Evolutionary conservation across 1,139 yeast species (phyloP), one percentile per base, ranked within the genome.

Genomic region (Magnusiomyces suaveolens): DNA sequence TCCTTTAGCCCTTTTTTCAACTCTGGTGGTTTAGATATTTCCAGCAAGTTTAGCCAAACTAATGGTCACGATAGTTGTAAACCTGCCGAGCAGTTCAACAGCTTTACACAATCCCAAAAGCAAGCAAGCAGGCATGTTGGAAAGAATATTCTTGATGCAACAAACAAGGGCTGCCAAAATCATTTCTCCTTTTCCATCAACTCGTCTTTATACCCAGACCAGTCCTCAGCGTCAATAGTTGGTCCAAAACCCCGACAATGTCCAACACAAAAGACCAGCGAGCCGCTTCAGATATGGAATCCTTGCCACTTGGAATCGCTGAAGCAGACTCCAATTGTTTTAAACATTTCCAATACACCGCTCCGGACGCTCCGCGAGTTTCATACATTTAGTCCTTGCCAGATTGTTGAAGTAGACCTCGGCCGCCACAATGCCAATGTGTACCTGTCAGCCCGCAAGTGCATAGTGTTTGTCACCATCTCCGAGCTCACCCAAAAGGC

Each of bases 361-460:
- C 41, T 55, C 8, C 8, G 47, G 3, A n/a, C 46, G 1, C 23
- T 55, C 10, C 44, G 52, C 26, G 47, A 44, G 12, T 51, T 55
- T 20, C 46, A 47, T 4, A 39, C 12, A 14, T 10, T 24, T 14
- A 49, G 50, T 18, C 48, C 32, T 16, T 38, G 50, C 8, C 43
- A 48, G 10, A 4, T 51, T 2, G 49, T 55, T n/a, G 57, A 55
- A 43, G 51, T 53, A 2, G 53, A 55, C 23, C 48, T 55, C 3
- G 57, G 56, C 8, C 39, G 23, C 10, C 46, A 47, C 2, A 39
- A 29, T 1, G 56, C 57, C 16, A 32, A 55, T 25, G 43, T 55
- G 21, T 55, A 55, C 29, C 43, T 55, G 12, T 50, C 54, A 4
- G 52, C 53, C 16, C 46, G 51, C 20, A 51, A 52, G 2, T 53